These are phyloP conservation scores for Candida arabinofermentans DNA, from an alignment of 805 yeast species.

Conservation along the genomic window DNA sequence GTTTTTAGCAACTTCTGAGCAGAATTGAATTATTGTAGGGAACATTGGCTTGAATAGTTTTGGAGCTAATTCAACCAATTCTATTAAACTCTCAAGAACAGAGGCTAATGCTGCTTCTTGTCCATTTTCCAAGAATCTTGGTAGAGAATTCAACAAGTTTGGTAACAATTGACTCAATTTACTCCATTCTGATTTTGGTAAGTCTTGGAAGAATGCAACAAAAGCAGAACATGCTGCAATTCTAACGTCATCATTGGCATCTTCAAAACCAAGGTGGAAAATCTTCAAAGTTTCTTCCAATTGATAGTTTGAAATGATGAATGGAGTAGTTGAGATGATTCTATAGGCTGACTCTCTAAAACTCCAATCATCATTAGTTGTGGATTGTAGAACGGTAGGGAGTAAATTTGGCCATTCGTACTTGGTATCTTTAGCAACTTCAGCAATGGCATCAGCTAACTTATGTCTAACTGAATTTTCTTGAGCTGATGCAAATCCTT, in stretches of 20 bases:
- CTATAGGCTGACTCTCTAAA: slow-evolving; percentile 90
- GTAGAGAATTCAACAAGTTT: slow-evolving; percentile 77
- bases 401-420: slow-evolving; percentile 75
- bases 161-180: slow-evolving; percentile 77
- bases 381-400: slow-evolving; percentile 68
- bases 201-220: slow-evolving; percentile 78
- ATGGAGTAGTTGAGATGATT: slow-evolving; percentile 81
- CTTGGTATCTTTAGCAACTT: slow-evolving; percentile 69
- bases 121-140: slow-evolving; percentile 74
- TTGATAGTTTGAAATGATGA: slow-evolving; percentile 51
- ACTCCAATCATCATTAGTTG: slow-evolving; percentile 45
- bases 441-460: slow-evolving; percentile 90
- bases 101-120: slow-evolving; percentile 79
- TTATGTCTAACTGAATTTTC: slow-evolving; percentile 83
- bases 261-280: slow-evolving; percentile 79
- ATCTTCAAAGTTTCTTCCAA: slow-evolving; percentile 53
- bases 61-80: slow-evolving; percentile 89
- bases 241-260: slow-evolving; percentile 74
- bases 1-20: slow-evolving; percentile 78
- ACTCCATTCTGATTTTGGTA: slow-evolving; percentile 79
- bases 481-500: slow-evolving; percentile 69
- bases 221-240: slow-evolving; percentile 91
- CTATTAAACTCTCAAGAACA: slow-evolving; percentile 86
- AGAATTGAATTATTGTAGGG: slow-evolving; percentile 79
- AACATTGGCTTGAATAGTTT: slow-evolving; percentile 92